Base-by-base conservation (phyloP, 192 early-diverging fungal genomes). In the Thoreauomyces humboldtii region DNA sequence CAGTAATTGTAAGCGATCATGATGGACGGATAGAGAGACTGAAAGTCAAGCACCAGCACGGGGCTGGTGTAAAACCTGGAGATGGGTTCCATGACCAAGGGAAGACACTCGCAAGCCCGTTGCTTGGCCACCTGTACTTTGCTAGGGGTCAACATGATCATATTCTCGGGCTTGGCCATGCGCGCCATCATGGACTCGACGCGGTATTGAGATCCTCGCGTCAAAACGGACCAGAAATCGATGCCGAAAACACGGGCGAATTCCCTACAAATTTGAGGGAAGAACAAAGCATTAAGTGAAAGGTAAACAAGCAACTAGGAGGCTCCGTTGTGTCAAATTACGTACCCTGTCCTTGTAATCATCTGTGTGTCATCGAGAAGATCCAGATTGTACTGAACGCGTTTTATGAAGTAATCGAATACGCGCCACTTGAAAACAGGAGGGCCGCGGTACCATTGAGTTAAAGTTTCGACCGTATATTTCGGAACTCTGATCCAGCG, bases 1-100 rank as follows among this genome's bases (percentile, higher is more conserved):
- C 95, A 98, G 44, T 90, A 92, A 69, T 98, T 98, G 75, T 94
- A 98, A 0, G 93, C 95, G 69, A 96, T 95, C 87, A 98, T 94
- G 15, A 98, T 79, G 62, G 91, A 93, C 19, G 95, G 95, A 56
- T 98, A 98, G 17, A 98, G 74, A 46, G 88, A 90, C 67, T 96
- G 94, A 50, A 96, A 98, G 74, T 98, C 95, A 29, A 96, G 74
- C 4, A 98, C 92, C 1, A 93, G 71, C 24, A 95, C 61, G 4
- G 95, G 95, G 67, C 87, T 87, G 15, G 75, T 86, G 74, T 93
- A 98, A 61, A 92, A 91, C 22, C 77, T 67, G 14, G 91, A 88
- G 46, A 81, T 62, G 9, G 95, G 95, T 72, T 98, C 95, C 80
- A 95, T 83, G 15, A 91, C 86, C 35, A 98, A 77, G 7, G 94